Evolutionary conservation across 768 basidiomycete species (phyloP).

Genomic region (Leccinellum luteum): DNA sequence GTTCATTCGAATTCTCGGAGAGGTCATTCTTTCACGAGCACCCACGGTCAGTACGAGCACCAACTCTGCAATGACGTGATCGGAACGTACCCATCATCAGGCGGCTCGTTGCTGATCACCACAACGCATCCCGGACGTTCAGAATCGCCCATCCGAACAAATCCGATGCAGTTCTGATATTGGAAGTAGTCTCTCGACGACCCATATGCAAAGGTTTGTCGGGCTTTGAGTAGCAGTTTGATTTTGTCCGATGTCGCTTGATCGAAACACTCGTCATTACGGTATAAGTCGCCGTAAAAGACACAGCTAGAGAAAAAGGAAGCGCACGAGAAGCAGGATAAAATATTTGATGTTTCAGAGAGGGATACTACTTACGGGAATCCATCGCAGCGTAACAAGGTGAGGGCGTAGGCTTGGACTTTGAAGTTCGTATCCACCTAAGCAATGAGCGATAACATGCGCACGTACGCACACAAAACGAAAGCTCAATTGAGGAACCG

Average conservation of each 20-base stretch:
- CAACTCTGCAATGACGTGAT: background rate
- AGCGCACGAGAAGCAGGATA: background rate
- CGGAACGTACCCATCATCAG: conserved; percentile 15
- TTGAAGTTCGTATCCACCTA: conserved; percentile 75
- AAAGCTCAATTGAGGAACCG: background rate
- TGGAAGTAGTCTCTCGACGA: conserved; percentile 56
- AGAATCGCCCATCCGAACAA: conserved; percentile 62
- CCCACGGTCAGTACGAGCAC: background rate
- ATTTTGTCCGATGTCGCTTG: conserved; percentile 50
- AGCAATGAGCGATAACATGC: background rate
- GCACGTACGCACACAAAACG: background rate
- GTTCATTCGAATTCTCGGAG: conserved; percentile 53
- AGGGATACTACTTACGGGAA: conserved; percentile 57
- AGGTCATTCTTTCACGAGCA: conserved; percentile 12
- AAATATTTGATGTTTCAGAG: background rate
- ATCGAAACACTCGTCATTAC: conserved; percentile 65
- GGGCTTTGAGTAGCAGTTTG: conserved; percentile 52
- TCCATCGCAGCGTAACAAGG: conserved; percentile 66
- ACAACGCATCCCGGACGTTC: conserved; percentile 64
- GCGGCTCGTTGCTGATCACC: conserved; percentile 56
- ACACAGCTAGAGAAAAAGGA: conserved; percentile 54
- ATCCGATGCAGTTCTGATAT: conserved; percentile 67
- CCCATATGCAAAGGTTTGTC: conserved; percentile 70
- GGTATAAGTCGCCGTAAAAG: conserved; percentile 85
- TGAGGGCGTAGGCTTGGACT: conserved; percentile 77